A percentile compares a stretch with the other conserved stretches of the same genome.
Evolutionary conservation across 768 basidiomycete species (phyloP).

Genomic region (Trametopsis cervina): DNA sequence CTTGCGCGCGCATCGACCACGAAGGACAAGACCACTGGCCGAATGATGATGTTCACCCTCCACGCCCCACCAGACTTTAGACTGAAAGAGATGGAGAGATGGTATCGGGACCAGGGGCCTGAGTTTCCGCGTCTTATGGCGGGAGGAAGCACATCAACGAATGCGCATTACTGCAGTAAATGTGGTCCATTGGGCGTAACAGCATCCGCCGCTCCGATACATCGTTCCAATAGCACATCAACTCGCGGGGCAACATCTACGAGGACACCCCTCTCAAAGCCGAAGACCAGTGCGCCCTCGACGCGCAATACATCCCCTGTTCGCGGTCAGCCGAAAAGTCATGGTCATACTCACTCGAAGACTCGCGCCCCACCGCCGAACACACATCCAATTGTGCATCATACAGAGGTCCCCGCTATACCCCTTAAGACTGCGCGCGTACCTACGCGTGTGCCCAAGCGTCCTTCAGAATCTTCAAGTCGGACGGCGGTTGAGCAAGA

Average conservation of each 20-base stretch:
- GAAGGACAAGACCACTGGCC: constrained; percentile 32
- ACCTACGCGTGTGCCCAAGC: constrained; percentile 16
- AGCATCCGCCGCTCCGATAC: not conserved
- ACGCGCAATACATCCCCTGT: not conserved
- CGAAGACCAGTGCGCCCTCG: not conserved
- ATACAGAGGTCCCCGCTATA: too few relatives aligned
- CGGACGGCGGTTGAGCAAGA: constrained; percentile 11
- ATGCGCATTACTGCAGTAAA: constrained; percentile 19
- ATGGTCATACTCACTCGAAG: not conserved
- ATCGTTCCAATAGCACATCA: constrained; percentile 3
- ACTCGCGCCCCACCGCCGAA: not conserved
- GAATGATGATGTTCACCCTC: constrained; percentile 52
- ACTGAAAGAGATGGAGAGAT: constrained; percentile 73
- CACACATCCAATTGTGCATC: too few relatives aligned
- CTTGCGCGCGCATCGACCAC: constrained; percentile 42
- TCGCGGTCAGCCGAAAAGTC: not conserved
- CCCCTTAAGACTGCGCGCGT: constrained; percentile 2
- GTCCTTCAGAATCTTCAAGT: constrained; percentile 9
- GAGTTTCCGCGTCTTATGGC: constrained; percentile 10
- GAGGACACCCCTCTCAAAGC: not conserved
- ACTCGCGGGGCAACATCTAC: constrained; percentile 1
- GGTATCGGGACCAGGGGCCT: constrained; percentile 48
- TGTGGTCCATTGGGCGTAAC: constrained; percentile 10
- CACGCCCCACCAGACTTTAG: constrained; percentile 68
- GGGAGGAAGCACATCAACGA: not conserved